Evolutionary conservation across 169 alveolate genomes (phyloP).

Genomic region (Perkinsus olseni): DNA sequence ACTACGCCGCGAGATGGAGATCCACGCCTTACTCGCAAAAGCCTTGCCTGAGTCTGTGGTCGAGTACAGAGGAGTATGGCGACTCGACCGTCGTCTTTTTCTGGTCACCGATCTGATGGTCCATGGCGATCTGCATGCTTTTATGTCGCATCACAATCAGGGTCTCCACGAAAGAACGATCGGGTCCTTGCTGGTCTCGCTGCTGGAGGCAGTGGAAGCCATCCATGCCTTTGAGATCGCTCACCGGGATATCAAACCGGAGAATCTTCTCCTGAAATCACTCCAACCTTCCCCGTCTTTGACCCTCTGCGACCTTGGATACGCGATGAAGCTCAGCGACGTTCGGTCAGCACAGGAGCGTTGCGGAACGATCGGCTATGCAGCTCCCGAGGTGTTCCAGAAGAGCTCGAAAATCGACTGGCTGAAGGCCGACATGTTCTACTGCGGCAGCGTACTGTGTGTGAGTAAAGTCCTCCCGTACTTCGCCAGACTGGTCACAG

Average conservation of each 20-base stretch:
- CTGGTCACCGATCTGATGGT: background rate
- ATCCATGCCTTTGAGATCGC: conserved; percentile 5
- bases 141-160: background rate
- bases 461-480: no score
- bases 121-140: background rate
- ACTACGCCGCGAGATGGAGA: background rate
- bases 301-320: background rate
- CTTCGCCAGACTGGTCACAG: background rate
- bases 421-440: background rate
- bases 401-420: background rate
- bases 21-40: background rate
- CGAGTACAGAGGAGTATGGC: background rate
- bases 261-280: background rate
- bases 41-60: background rate
- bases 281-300: background rate
- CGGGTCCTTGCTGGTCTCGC: background rate
- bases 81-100: background rate
- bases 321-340: background rate
- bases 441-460: background rate
- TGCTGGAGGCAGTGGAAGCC: background rate
- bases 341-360: background rate
- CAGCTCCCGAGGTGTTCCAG: background rate
- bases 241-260: conserved; percentile 6
- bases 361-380: background rate
- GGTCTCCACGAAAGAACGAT: background rate